Percentiles rank a stretch among this genome's conserved stretches.
These are phyloP conservation scores for Nakaseomyces kungkrabaensis DNA, from an alignment of 1,139 yeast genomes.

Conservation along the genomic window DNA sequence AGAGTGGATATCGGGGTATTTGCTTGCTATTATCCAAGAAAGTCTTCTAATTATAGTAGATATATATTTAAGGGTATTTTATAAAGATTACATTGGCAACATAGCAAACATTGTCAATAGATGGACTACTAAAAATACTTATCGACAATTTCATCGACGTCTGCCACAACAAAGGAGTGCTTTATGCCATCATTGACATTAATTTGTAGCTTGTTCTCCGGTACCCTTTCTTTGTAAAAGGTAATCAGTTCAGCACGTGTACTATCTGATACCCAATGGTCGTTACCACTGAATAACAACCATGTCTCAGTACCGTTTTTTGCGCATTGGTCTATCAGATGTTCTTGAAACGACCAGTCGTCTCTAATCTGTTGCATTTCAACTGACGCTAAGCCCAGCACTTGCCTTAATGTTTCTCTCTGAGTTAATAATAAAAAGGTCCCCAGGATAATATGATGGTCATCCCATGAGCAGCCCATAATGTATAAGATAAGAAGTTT, in stretches of 20 bases:
- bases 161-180: constrained; percentile 18
- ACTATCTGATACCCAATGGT: constrained; percentile 50
- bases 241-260: constrained; percentile 39
- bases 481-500: constrained; percentile 8
- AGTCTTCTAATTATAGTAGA: too few relatives aligned
- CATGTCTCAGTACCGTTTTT: constrained; percentile 34
- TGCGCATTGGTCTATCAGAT: constrained; percentile 39
- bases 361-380: constrained; percentile 42
- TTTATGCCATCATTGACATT: constrained; percentile 12
- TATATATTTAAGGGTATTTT: too few relatives aligned
- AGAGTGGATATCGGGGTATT: too few relatives aligned
- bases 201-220: constrained; percentile 7
- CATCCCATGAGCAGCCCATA: constrained; percentile 11
- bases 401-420: constrained; percentile 39
- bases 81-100: too few relatives aligned
- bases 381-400: constrained; percentile 43
- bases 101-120: too few relatives aligned
- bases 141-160: constrained; percentile 13
- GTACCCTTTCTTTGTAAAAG: constrained; percentile 28
- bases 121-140: constrained; percentile 5
- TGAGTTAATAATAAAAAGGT: constrained; percentile 37
- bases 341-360: constrained; percentile 28
- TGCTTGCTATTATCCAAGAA: too few relatives aligned
- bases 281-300: constrained; percentile 45
- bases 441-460: constrained; percentile 33